Evolutionary conservation across 768 basidiomycete genomes (phyloP).

Genomic region (Chalciporus chontae): DNA sequence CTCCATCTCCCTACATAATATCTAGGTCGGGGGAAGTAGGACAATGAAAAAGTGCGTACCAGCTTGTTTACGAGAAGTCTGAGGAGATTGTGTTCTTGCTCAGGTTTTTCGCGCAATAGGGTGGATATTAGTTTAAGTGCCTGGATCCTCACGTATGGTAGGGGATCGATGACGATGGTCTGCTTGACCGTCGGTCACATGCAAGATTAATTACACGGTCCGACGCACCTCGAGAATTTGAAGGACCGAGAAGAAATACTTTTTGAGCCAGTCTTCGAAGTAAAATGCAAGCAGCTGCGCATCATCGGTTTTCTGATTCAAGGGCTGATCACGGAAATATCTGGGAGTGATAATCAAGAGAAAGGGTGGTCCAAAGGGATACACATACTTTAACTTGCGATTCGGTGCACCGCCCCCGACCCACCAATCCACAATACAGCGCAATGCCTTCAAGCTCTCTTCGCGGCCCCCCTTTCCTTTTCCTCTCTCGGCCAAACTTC

Average conservation of each 20-base stretch:
- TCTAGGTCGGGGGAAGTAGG: neutral
- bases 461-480: conserved; percentile 88
- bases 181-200: conserved; percentile 25
- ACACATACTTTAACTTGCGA: conserved; percentile 77
- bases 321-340: conserved; percentile 87
- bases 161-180: conserved; percentile 79
- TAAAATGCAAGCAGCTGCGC: conserved; percentile 77
- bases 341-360: conserved; percentile 36
- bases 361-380: neutral
- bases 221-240: conserved; percentile 79
- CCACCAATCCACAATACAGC: conserved; percentile 98
- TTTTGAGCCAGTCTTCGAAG: conserved; percentile 98
- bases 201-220: neutral
- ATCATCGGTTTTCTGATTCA: conserved; percentile 63
- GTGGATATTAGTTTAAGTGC: conserved; percentile 72
- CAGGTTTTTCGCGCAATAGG: conserved; percentile 84
- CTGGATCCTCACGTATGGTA: conserved; percentile 86
- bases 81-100: conserved; percentile 96
- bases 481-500: conserved; percentile 70
- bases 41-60: conserved; percentile 38
- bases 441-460: conserved; percentile 84
- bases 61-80: conserved; percentile 93
- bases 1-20: conserved; percentile 71
- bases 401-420: conserved; percentile 87
- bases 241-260: conserved; percentile 89